A percentile compares a stretch with the other conserved stretches of the same genome.
Conservation (phyloP, 1,284 basidiomycete genomes). For the Coniferiporia sulphurascens region DNA sequence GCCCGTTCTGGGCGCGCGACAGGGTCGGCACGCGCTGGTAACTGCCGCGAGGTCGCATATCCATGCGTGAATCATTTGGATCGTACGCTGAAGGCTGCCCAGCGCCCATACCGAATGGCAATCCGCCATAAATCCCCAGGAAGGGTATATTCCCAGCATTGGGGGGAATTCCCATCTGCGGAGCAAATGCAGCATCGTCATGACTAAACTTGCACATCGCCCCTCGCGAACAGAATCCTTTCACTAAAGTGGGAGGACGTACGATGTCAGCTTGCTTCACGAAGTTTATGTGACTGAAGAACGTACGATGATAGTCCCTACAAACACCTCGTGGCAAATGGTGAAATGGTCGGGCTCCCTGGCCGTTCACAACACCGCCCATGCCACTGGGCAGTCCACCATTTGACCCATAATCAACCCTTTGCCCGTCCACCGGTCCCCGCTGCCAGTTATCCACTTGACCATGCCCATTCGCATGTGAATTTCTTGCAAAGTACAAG, state of each 20-base stretch:
- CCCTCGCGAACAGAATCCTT: slow-evolving; percentile 88
- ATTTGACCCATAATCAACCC: slow-evolving; percentile 29
- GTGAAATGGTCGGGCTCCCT: slow-evolving; percentile 28
- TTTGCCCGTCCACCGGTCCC: slow-evolving; percentile 32
- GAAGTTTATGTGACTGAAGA: neutral
- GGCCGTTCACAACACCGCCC: slow-evolving; percentile 19
- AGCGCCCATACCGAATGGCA: slow-evolving; percentile 38
- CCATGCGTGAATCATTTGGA: slow-evolving; percentile 71
- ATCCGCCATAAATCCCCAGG: slow-evolving; percentile 55
- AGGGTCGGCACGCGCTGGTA: slow-evolving; percentile 45
- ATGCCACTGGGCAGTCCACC: slow-evolving; percentile 19
- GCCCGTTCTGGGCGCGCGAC: neutral
- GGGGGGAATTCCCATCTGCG: slow-evolving; percentile 39
- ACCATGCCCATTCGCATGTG: slow-evolving; percentile 31
- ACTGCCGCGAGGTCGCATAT: slow-evolving; percentile 53
- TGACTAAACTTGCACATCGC: slow-evolving; percentile 91
- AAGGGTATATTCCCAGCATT: slow-evolving; percentile 50
- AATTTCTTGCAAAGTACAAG: slow-evolving; percentile 57
- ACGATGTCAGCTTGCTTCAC: neutral
- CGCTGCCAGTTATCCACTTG: slow-evolving; percentile 31
- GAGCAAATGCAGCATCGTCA: slow-evolving; percentile 75
- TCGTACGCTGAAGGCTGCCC: slow-evolving; percentile 56
- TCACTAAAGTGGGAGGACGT: slow-evolving; percentile 47
- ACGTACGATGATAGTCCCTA: slow-evolving; percentile 86
- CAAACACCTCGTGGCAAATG: slow-evolving; percentile 50